Evolutionary conservation across 306 rosid species (phyloP).

Genomic region (Begonia fuchsioides): DNA sequence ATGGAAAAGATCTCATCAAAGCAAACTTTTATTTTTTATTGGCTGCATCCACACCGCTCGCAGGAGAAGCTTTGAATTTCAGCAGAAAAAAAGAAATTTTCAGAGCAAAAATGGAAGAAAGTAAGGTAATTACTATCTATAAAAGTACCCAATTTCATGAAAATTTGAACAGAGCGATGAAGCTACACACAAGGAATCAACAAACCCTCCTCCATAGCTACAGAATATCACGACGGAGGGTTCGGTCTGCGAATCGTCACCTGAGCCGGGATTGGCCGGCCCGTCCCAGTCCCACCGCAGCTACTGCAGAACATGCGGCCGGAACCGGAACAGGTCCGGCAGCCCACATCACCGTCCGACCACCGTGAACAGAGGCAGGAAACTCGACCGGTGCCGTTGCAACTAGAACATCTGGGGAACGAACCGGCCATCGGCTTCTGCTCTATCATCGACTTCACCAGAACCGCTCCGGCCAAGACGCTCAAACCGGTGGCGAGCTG

Average conservation of each 20-base stretch:
- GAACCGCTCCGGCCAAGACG: slow-evolving; percentile 64
- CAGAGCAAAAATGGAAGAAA: too few species aligned
- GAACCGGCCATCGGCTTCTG: slow-evolving; percentile 67
- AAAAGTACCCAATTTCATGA: too few species aligned
- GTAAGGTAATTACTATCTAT: too few species aligned
- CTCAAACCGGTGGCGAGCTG: slow-evolving; percentile 71
- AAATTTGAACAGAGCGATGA: too few species aligned
- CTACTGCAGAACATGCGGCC: slow-evolving; percentile 56
- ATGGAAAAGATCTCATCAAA: too few species aligned
- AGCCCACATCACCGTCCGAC: slow-evolving; percentile 67
- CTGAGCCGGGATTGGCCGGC: slow-evolving; percentile 55
- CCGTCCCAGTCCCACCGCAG: slow-evolving; percentile 80
- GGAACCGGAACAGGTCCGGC: slow-evolving; percentile 61
- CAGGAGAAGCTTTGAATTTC: too few species aligned
- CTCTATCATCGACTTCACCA: slow-evolving; percentile 59
- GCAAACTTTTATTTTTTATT: too few species aligned
- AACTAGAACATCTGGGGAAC: slow-evolving; percentile 47
- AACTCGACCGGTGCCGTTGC: slow-evolving; percentile 75
- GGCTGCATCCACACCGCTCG: too few species aligned
- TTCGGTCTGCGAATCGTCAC: slow-evolving; percentile 28
- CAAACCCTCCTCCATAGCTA: too few species aligned
- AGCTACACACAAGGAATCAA: too few species aligned
- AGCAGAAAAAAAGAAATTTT: too few species aligned
- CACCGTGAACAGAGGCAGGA: slow-evolving; percentile 62
- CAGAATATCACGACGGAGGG: too few species aligned